Base-by-base conservation (phyloP, 805 yeast species). In the Isabelozyma rhagii region DNA sequence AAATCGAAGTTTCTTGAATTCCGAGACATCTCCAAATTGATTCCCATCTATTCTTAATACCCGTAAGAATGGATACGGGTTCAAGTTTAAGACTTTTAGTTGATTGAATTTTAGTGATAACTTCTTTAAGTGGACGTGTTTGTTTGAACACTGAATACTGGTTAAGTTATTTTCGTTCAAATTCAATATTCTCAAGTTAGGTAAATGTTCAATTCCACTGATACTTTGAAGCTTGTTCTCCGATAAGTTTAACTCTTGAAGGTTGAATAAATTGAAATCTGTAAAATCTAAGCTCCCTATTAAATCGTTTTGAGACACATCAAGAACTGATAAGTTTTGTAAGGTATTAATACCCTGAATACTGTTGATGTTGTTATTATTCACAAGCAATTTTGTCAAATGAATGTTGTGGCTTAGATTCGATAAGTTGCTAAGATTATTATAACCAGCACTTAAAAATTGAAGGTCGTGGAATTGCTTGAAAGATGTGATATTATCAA, bases 41-140 rank as follows among this genome's bases (percentile, higher is more conserved):
- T 77, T 78, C 4, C 81, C 77, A 55, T 80, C 84, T 13, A 78
- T 56, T 40, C 79, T 64, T 39, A 81, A 59, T 4, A 69, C 72
- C 44, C 80, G 64, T 52, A 81, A 65, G 31, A 52, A 60, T 0
- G 79, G 77, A 47, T 66, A 72, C 8, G 53, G 41, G 1, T 53
- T 53, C 14, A 78, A 53, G 46, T 73, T 66, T 18, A 79, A 55
- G 2, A 44, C 39, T 17, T 51, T 52, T 31, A 79, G 54, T 7
- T 62, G 55, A 55, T 79, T 79, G 53, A 66, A 64, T 47, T 71
- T 73, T 21, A 78, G 39, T 13, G 63, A 50, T 41, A 75, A 53
- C 54, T 72, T 74, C 55, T 72, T 77, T 56, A 75, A 60, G 28
- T 58, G 61, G 7, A 42, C 10, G 43, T 69, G 72, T 29, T 51